phyloP scores from a whole-genome alignment of 148 eudicot genomes.

The Nepenthes gracilis region DNA sequence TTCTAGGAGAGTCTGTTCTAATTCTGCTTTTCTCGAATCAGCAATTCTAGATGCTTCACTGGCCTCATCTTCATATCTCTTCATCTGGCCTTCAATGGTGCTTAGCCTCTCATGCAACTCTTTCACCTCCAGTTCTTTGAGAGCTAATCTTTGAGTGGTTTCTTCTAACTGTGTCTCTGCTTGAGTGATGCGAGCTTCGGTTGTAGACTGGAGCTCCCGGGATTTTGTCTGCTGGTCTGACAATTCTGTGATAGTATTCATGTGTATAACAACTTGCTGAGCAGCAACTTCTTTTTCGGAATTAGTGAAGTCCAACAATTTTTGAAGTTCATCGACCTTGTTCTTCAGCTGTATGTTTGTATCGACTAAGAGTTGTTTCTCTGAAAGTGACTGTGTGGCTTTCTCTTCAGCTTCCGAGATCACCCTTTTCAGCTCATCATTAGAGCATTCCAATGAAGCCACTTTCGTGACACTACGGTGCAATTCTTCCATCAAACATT shows the following conservation, averaged over 20 bases:
- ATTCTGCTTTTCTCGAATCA: slow-evolving; percentile 42
- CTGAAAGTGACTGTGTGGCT: slow-evolving; percentile 43
- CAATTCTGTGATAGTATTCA: slow-evolving; percentile 55
- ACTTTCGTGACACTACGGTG: slow-evolving; percentile 26
- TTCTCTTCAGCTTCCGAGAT: slow-evolving; percentile 40
- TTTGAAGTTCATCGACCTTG: slow-evolving; percentile 58
- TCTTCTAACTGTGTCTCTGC: slow-evolving; percentile 44
- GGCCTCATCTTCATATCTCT: slow-evolving; percentile 30
- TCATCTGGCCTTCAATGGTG: slow-evolving; percentile 35
- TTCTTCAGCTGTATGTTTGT: slow-evolving; percentile 52
- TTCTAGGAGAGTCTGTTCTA: slow-evolving; percentile 36
- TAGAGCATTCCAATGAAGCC: slow-evolving; percentile 41
- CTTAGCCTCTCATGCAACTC: slow-evolving; percentile 36
- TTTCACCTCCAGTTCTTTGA: slow-evolving; percentile 40
- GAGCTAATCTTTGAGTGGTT: slow-evolving; percentile 28
- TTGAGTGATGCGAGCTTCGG: slow-evolving; percentile 44
- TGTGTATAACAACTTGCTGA: slow-evolving; percentile 58
- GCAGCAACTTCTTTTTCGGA: slow-evolving; percentile 54
- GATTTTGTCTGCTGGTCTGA: slow-evolving; percentile 57
- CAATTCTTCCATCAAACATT: slow-evolving; percentile 33
- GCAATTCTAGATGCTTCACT: slow-evolving; percentile 31
- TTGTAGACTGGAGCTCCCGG: slow-evolving; percentile 42
- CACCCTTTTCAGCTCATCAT: slow-evolving; percentile 20
- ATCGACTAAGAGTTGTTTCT: slow-evolving; percentile 48
- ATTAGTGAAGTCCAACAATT: slow-evolving; percentile 24